phyloP scores from a whole-genome alignment of 768 basidiomycete species.

The Botryobasidium botryosum region DNA sequence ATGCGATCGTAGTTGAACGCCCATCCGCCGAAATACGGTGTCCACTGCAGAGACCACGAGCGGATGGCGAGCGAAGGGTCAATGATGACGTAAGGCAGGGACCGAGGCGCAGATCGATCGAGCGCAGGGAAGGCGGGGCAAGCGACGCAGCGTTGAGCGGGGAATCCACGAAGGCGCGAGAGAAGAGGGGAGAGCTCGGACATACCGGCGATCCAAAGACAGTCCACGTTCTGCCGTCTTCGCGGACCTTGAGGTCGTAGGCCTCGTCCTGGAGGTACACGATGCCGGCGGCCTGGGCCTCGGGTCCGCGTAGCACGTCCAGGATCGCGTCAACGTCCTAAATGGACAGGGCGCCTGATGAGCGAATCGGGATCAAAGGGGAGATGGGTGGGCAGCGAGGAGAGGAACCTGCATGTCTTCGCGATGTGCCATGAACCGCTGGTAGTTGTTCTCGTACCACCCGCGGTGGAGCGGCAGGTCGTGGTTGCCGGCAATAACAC shows the following conservation, averaged over 20 bases:
- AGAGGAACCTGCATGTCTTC: neutral
- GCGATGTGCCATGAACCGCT: neutral
- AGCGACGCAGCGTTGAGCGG: too few species aligned
- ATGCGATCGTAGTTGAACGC: constrained; percentile 8
- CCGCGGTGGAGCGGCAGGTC: constrained; percentile 6
- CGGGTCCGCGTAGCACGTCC: constrained; percentile 2
- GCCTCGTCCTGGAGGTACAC: constrained; percentile 9
- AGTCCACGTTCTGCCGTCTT: constrained; percentile 6
- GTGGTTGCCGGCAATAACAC: constrained; percentile 12
- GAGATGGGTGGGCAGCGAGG: neutral
- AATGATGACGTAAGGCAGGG: too few species aligned
- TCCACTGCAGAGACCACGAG: too few species aligned
- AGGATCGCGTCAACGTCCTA: constrained; percentile 3
- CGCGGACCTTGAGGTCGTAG: constrained; percentile 3
- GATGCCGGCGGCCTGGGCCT: neutral
- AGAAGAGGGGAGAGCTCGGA: neutral
- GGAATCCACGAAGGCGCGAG: too few species aligned
- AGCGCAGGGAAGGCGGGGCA: too few species aligned
- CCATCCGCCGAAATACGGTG: constrained; percentile 4
- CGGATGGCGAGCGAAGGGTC: too few species aligned
- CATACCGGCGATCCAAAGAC: constrained; percentile 10
- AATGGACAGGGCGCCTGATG: neutral
- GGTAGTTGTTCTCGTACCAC: constrained; percentile 1
- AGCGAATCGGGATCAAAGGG: neutral
- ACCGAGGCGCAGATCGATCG: too few species aligned